These are phyloP conservation scores for Knufia petricola DNA, from an alignment of 2,329 filamentous ascomycete species.

Conservation along the genomic window DNA sequence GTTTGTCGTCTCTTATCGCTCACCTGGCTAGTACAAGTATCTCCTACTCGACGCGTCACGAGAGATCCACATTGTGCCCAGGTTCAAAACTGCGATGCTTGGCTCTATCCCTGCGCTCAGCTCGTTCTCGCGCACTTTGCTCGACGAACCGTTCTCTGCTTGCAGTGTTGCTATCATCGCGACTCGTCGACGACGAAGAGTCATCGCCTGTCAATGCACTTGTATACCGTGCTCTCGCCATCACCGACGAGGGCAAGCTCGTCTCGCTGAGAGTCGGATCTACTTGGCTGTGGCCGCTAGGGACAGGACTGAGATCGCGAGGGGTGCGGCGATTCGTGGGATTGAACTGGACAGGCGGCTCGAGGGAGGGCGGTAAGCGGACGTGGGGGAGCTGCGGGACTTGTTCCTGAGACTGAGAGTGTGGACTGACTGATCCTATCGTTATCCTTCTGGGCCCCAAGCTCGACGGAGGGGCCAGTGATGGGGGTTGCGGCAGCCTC, in stretches of 20 bases:
- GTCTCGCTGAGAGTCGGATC: neutral
- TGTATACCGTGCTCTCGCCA: neutral
- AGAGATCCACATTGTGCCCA: constrained; percentile 3
- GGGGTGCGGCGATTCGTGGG: neutral
- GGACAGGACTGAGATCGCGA: neutral
- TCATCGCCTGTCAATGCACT: neutral
- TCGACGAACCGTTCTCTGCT: constrained; percentile 8
- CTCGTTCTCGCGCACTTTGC: constrained; percentile 8
- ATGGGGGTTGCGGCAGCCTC: neutral
- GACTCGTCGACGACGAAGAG: neutral
- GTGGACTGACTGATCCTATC: neutral
- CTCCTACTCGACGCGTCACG: too few relatives aligned
- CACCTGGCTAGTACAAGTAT: too few relatives aligned
- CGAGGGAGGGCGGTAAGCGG: neutral
- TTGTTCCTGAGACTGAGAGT: neutral
- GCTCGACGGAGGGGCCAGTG: neutral
- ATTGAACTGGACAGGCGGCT: neutral
- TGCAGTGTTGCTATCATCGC: neutral
- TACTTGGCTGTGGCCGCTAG: neutral
- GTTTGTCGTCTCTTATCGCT: too few relatives aligned
- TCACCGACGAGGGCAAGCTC: neutral
- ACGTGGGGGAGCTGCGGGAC: neutral
- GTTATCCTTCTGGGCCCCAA: neutral
- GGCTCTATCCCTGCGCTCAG: constrained; percentile 1
- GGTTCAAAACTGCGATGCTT: neutral